Percentiles rank a stretch among this genome's conserved stretches.
Evolutionary conservation across 106 monocot genomes (phyloP).

Genomic region (Xerophyta viscosa): DNA sequence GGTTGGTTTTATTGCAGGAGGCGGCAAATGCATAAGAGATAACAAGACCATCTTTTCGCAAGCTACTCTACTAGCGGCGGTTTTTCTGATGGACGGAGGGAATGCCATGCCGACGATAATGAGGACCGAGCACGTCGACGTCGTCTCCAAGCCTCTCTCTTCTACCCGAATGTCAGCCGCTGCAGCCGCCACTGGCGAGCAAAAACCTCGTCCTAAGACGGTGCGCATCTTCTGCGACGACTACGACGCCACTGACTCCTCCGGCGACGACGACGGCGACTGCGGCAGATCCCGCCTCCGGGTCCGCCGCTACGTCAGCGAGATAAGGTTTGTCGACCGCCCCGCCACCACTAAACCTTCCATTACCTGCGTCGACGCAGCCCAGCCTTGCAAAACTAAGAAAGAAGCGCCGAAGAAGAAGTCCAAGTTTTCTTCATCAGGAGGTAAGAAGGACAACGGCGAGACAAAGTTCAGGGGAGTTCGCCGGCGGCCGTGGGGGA

Average conservation of each 20-base stretch:
- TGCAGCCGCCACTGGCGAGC: neutral
- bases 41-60: neutral
- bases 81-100: neutral
- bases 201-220: conserved; percentile 4
- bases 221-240: conserved; percentile 45
- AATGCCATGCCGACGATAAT: conserved; percentile 2
- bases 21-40: neutral
- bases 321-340: conserved; percentile 37
- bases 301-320: conserved; percentile 39
- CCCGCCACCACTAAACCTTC: neutral
- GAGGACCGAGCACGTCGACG: conserved; percentile 30
- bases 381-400: neutral
- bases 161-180: neutral
- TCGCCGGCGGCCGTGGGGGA: conserved; percentile 58
- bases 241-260: conserved; percentile 58
- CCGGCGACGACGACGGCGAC: conserved; percentile 26
- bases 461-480: conserved; percentile 45
- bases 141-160: conserved; percentile 23
- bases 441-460: neutral
- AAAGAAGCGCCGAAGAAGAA: neutral
- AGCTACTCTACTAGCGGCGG: too few relatives aligned
- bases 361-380: neutral
- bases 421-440: neutral
- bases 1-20: neutral
- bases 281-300: conserved; percentile 9